A percentile compares a stretch with the other conserved stretches of the same genome.
Evolutionary conservation across 345 rosid genomes (phyloP).

Genomic region (Cardamine chenopodiifolia): DNA sequence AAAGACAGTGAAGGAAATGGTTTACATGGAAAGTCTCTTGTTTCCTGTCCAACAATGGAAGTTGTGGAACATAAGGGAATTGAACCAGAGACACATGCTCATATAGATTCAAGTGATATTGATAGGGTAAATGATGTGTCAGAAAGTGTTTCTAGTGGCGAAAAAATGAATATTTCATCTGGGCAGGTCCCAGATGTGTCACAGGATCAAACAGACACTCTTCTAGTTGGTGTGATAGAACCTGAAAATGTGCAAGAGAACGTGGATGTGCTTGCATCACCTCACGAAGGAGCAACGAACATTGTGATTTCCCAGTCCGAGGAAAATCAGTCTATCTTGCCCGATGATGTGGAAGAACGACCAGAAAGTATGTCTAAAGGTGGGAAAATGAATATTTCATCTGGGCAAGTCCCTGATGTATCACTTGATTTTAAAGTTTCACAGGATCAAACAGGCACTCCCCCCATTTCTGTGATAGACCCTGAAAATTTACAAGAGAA

Average conservation of each 20-base stretch:
- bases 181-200: constrained; percentile 8
- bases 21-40: constrained; percentile 15
- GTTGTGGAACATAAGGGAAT: constrained; percentile 15
- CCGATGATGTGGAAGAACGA: neutral
- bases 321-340: constrained; percentile 6
- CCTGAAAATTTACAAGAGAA: constrained; percentile 28
- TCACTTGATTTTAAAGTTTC: constrained; percentile 11
- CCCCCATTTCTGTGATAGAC: constrained; percentile 25
- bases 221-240: constrained; percentile 31
- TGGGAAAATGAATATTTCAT: neutral
- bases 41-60: constrained; percentile 24
- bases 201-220: constrained; percentile 24
- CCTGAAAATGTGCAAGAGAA: constrained; percentile 23
- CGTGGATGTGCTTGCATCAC: constrained; percentile 22
- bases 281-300: neutral
- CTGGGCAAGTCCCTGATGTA: neutral
- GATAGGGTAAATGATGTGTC: neutral
- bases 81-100: constrained; percentile 22
- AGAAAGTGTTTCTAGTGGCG: constrained; percentile 12
- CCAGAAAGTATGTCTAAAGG: neutral
- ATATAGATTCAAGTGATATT: constrained; percentile 9
- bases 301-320: constrained; percentile 22
- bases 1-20: constrained; percentile 19
- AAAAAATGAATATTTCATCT: neutral
- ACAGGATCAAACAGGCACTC: constrained; percentile 24